Conservation (phyloP, 1,284 basidiomycete species). For the Trametes pubescens region DNA sequence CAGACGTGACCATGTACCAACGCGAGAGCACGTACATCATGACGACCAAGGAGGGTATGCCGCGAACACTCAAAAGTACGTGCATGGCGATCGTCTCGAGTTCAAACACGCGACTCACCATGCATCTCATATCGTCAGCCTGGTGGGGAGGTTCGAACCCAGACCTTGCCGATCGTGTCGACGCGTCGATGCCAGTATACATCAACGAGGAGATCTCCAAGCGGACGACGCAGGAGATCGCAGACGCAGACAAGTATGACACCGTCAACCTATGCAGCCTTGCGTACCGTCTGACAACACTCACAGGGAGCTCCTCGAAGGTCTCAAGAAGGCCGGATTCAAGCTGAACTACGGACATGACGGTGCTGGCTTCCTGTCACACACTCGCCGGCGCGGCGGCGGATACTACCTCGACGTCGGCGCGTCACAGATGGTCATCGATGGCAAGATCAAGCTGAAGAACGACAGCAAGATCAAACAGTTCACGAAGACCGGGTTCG, state of each 20-base stretch:
- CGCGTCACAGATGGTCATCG: slow-evolving; percentile 68
- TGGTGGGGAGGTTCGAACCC: slow-evolving; percentile 60
- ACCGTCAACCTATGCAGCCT: neutral
- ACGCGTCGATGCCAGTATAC: slow-evolving; percentile 58
- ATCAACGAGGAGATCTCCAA: slow-evolving; percentile 55
- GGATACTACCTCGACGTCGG: slow-evolving; percentile 67
- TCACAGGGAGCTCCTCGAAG: slow-evolving; percentile 60
- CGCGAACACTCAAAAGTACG: slow-evolving; percentile 46
- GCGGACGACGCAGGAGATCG: slow-evolving; percentile 55
- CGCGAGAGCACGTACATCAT: slow-evolving; percentile 70
- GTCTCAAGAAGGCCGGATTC: slow-evolving; percentile 68
- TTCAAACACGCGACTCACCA: neutral
- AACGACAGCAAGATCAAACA: slow-evolving; percentile 62
- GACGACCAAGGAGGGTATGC: slow-evolving; percentile 55
- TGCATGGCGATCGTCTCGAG: slow-evolving; percentile 1
- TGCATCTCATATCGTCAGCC: slow-evolving; percentile 29
- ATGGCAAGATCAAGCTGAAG: slow-evolving; percentile 80
- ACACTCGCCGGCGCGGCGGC: slow-evolving; percentile 48
- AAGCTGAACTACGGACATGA: slow-evolving; percentile 61
- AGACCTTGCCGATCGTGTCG: slow-evolving; percentile 60
- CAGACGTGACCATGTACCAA: slow-evolving; percentile 70
- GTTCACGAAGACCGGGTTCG: slow-evolving; percentile 63
- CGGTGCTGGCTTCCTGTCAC: slow-evolving; percentile 58
- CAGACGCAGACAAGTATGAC: slow-evolving; percentile 57
- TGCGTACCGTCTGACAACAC: neutral